Base-by-base conservation (phyloP, 2,329 filamentous ascomycete genomes). In the Xylariaceae sp. region DNA sequence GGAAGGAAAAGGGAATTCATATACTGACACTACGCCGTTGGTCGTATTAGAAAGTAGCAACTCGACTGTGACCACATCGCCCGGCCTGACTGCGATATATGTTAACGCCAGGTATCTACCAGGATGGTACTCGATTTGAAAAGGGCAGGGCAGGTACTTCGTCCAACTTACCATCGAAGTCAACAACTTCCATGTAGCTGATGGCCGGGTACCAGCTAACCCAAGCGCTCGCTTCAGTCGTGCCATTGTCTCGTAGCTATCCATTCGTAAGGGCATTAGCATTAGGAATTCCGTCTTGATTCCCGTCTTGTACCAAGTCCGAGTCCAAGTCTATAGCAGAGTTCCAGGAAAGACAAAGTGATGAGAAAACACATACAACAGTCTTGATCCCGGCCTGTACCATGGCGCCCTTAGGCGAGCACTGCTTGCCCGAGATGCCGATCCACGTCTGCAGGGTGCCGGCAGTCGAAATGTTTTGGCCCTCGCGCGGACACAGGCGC, bases 401-500 rank as follows among this genome's bases (percentile, higher is more conserved):
- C 34, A 48, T 36, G 2, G 43, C 43, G 28, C 52, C 26, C 14
- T 28, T 24, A 6, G 44, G 28, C 14, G 43, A 21, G 24, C 44
- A 50, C 7, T 12, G 5, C 44, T 49, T 34, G 11, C 45, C 17
- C 6, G 37, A 48, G 3, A 36, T 16, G 3, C 33, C 41, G 17
- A 53, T 34, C 33, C 50, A 46, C 11, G 29, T 43, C 41, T 53
- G 23, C 31, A 45, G 12, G 16, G 40, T 37, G 7, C 50, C 11
- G 12, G 50, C 14, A 11, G 21, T 26, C 28, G 44, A 49, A 8
- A 23, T 21, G n/a, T 21, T 43, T 36, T 47, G 36, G 36, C 28
- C 43, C 36, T 48, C 36, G 16, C 43, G 19, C 12, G 40, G 43
- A 24, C 43, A 54, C 11, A 48, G 28, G 6, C 19, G 44, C 17